Conservation (phyloP, 495 filamentous ascomycete species). For the Evernia prunastri region DNA sequence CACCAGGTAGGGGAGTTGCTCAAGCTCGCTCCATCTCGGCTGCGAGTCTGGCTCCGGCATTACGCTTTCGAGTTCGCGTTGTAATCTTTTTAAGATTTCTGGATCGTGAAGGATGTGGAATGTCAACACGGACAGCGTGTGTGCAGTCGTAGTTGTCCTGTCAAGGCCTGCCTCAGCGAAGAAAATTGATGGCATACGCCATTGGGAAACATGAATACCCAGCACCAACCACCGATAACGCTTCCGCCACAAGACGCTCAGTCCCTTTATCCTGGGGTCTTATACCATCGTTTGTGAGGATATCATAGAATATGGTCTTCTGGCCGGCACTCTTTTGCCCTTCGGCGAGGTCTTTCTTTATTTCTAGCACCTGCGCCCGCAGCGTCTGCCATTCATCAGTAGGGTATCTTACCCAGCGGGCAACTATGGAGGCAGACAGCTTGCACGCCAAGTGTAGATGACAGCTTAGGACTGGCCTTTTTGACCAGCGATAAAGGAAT, state of each 20-base stretch:
- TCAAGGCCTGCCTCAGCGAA: conserved; percentile 30
- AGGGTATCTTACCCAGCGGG: not conserved
- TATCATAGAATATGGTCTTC: conserved; percentile 15
- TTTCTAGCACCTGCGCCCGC: conserved; percentile 2
- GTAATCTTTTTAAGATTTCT: conserved; percentile 29
- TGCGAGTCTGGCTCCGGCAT: conserved; percentile 28
- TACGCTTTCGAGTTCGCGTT: conserved; percentile 30
- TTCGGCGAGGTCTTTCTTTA: not conserved
- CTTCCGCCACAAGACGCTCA: conserved; percentile 20
- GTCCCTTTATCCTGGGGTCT: conserved; percentile 9
- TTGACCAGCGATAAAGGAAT: conserved; percentile 20
- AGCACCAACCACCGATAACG: conserved; percentile 31
- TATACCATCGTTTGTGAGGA: conserved; percentile 27
- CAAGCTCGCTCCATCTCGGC: conserved; percentile 39
- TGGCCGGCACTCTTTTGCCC: conserved; percentile 23
- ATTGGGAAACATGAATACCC: conserved; percentile 25
- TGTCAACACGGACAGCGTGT: conserved; percentile 33
- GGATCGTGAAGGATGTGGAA: conserved; percentile 39
- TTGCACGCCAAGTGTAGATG: conserved; percentile 9
- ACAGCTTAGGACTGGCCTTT: conserved; percentile 8
- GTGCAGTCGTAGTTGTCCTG: conserved; percentile 40
- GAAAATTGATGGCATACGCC: conserved; percentile 30
- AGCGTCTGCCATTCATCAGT: not conserved
- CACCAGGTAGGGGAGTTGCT: conserved; percentile 43
- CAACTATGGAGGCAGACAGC: not conserved